Base-by-base conservation (phyloP, 495 filamentous ascomycete genomes). In the Copromyces sp. region DNA sequence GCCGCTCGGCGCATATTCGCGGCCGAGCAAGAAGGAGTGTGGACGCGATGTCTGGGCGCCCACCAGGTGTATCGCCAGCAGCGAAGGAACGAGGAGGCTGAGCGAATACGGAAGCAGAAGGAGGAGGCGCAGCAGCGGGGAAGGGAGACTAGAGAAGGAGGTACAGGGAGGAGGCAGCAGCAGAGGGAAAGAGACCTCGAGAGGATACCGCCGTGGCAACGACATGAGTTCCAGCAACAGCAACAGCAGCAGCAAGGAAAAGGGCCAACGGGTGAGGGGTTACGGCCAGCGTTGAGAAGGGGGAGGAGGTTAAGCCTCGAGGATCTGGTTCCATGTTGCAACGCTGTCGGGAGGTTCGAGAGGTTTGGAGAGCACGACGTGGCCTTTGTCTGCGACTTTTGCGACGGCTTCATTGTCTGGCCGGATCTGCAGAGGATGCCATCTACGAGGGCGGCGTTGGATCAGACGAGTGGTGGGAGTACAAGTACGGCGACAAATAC, bases 301-400 rank as follows among this genome's bases (percentile, higher is more conserved):
- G 14, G 47, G 38, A 68, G 70, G 65, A 37, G 53, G 24, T 69
- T 69, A 24, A 79, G 79, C 72, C 68, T 82, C 6, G 83, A 84
- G 69, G 78, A 79, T 71, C 74, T 84, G 2, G 73, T 79, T 2
- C 80, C 82, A 11, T 65, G 41, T 29, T 85, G 83, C 74, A 83
- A 83, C 35, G 73, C 75, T 5, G 76, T 83, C 7, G 83, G 83
- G 8, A 72, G 76, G 14, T 85, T 86, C 69, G 79, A 84, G 77
- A 78, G 82, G 7, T 76, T 84, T 32, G 79, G 76, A 35, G 77
- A 79, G n/a, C 74, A 68, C n/a, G 83, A 85, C 72, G 81, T 82
- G 20, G 84, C 84, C 2, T 86, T 85, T 70, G 80, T 85, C 0
- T 86, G 84, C 74, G 81, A 86, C 74, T 86, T 82, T 72, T 86